Conservation (phyloP, 768 basidiomycete genomes). For the Pleurotus citrinopileatus region DNA sequence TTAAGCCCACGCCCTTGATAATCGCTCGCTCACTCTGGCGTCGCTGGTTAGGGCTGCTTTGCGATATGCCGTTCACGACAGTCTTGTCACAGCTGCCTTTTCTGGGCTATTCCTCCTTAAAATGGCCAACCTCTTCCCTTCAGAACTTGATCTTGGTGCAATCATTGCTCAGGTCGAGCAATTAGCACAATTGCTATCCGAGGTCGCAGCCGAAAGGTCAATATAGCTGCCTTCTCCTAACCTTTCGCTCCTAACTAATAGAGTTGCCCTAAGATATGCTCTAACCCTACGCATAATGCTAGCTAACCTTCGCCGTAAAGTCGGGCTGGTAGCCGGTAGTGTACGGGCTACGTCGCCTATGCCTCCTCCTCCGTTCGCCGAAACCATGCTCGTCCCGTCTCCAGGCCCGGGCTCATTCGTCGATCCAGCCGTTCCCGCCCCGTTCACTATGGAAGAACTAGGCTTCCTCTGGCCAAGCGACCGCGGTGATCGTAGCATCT, state of each 20-base stretch:
- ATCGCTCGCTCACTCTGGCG: neutral
- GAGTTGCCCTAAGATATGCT: constrained; percentile 62
- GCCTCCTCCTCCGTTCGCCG: constrained; percentile 50
- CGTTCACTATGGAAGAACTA: constrained; percentile 84
- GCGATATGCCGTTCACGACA: constrained; percentile 91
- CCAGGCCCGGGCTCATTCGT: constrained; percentile 35
- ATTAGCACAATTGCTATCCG: constrained; percentile 84
- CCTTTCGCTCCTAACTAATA: neutral
- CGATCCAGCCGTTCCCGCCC: constrained; percentile 45
- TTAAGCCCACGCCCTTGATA: constrained; percentile 17
- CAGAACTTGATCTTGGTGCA: constrained; percentile 71
- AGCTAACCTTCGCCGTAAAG: constrained; percentile 85
- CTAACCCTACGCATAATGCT: constrained; percentile 92
- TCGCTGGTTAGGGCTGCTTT: constrained; percentile 64
- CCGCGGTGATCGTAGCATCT: constrained; percentile 55
- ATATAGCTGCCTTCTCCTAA: constrained; percentile 13
- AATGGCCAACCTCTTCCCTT: constrained; percentile 91
- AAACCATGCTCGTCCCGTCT: constrained; percentile 61
- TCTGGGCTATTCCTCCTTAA: constrained; percentile 90
- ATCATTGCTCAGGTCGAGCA: constrained; percentile 88
- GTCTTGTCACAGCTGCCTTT: constrained; percentile 87
- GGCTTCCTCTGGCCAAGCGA: constrained; percentile 73
- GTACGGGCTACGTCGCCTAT: constrained; percentile 45
- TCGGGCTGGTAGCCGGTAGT: constrained; percentile 59
- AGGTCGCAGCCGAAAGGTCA: constrained; percentile 89